A percentile compares a stretch with the other conserved stretches of the same genome.
Evolutionary conservation across 345 rosid species (phyloP).

Genomic region (Lepidium africanum): DNA sequence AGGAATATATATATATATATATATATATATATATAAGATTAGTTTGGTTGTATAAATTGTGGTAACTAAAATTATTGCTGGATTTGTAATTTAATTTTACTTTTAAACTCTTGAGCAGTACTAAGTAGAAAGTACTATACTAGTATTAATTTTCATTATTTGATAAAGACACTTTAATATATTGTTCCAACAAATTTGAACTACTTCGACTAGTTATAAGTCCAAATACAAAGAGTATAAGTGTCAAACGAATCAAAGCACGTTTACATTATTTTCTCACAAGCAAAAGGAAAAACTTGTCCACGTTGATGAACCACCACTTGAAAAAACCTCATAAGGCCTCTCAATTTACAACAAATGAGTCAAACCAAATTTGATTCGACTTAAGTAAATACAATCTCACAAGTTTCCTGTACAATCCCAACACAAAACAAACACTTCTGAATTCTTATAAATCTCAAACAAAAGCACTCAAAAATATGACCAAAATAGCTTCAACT

Average conservation of each 20-base stretch:
- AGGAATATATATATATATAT: no score
- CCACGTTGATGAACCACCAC: constrained; percentile 31
- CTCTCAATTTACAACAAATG: not conserved
- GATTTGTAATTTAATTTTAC: no score
- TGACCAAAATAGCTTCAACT: not conserved
- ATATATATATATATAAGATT: no score
- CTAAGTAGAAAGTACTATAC: no score
- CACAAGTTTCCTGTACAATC: constrained; percentile 16
- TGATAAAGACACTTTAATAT: no score
- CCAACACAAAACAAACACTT: not conserved
- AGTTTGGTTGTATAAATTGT: no score
- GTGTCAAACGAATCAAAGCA: not conserved
- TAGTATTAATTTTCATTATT: no score
- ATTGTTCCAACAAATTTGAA: not conserved
- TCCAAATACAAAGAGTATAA: not conserved
- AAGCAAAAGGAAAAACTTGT: constrained; percentile 12
- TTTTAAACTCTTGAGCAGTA: no score
- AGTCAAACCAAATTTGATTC: constrained; percentile 24
- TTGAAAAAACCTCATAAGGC: constrained; percentile 1
- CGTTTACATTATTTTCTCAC: constrained; percentile 15
- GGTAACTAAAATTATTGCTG: no score
- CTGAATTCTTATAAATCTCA: constrained; percentile 2
- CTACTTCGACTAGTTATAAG: constrained; percentile 1
- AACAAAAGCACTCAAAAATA: constrained; percentile 5
- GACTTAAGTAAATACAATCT: not conserved